A percentile compares a stretch with the other conserved stretches of the same genome.
Conservation (phyloP, 306 rosid species). For the Cucurbita pepo region DNA sequence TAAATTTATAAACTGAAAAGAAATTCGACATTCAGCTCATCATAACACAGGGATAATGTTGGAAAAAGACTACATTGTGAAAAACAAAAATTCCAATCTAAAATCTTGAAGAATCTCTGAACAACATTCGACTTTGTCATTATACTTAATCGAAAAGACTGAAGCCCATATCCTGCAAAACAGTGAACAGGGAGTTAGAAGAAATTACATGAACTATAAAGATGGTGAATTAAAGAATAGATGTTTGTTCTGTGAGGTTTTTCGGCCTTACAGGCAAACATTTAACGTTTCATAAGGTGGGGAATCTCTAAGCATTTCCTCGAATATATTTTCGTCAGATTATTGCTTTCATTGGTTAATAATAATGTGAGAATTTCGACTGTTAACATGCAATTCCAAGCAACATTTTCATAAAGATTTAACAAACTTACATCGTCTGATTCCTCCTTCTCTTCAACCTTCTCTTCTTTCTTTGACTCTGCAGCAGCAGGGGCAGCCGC, state of each 20-base stretch:
- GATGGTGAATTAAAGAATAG: neutral
- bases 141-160: conserved; percentile 57
- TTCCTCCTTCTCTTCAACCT: conserved; percentile 67
- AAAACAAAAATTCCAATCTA: conserved; percentile 7
- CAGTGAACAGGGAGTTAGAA: neutral
- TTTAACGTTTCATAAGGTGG: neutral
- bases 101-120: conserved; percentile 6
- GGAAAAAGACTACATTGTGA: conserved; percentile 4
- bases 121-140: neutral
- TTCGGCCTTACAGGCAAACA: too few species aligned
- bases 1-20: neutral
- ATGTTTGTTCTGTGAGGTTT: neutral
- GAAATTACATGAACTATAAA: neutral
- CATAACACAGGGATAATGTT: conserved; percentile 6
- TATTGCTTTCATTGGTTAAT: neutral
- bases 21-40: neutral
- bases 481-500: conserved; percentile 46
- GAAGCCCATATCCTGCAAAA: conserved; percentile 74
- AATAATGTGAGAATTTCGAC: neutral
- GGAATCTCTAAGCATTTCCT: neutral
- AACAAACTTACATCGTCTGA: conserved; percentile 53
- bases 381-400: neutral
- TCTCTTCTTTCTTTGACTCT: conserved; percentile 65
- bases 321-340: neutral
- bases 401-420: neutral